These are phyloP conservation scores for Trapa bicornis DNA, from an alignment of 345 rosid genomes.

Conservation along the genomic window DNA sequence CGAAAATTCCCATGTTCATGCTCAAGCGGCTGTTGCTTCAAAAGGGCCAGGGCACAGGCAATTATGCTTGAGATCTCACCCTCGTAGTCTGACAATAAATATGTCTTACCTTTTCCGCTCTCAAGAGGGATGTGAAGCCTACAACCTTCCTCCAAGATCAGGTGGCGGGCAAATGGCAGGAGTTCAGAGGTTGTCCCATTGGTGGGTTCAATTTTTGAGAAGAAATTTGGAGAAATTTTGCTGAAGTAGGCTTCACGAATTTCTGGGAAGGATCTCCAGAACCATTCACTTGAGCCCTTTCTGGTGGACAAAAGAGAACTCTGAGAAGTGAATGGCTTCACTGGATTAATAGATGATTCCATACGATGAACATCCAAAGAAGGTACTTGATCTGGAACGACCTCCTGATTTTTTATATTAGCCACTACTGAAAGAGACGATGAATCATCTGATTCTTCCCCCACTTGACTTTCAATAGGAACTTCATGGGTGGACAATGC, in stretches of 20 bases:
- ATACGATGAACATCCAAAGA: slow-evolving; percentile 9
- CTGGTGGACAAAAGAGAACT: slow-evolving; percentile 26
- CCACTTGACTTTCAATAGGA: not conserved
- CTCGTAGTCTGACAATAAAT: slow-evolving; percentile 68
- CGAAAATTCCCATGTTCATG: slow-evolving; percentile 15
- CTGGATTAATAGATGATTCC: slow-evolving; percentile 15
- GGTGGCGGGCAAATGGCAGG: slow-evolving; percentile 31
- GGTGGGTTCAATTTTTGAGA: slow-evolving; percentile 37
- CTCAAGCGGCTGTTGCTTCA: slow-evolving; percentile 27
- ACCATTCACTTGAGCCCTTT: slow-evolving; percentile 51
- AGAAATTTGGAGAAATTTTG: slow-evolving; percentile 48
- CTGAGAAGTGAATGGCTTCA: slow-evolving; percentile 21
- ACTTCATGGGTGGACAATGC: not conserved
- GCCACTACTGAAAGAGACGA: slow-evolving; percentile 10
- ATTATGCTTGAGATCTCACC: slow-evolving; percentile 87
- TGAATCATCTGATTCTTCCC: slow-evolving; percentile 12
- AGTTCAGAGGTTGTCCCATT: slow-evolving; percentile 28
- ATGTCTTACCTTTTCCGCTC: slow-evolving; percentile 21
- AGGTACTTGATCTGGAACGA: not conserved
- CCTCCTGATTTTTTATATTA: slow-evolving; percentile 14
- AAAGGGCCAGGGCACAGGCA: slow-evolving; percentile 66
- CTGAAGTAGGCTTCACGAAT: slow-evolving; percentile 37
- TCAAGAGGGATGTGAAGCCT: slow-evolving; percentile 59
- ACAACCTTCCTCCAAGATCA: slow-evolving; percentile 63
- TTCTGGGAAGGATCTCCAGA: slow-evolving; percentile 73